Evolutionary conservation across 257 asterid genomes (phyloP).

Genomic region (Primulina eburnea): DNA sequence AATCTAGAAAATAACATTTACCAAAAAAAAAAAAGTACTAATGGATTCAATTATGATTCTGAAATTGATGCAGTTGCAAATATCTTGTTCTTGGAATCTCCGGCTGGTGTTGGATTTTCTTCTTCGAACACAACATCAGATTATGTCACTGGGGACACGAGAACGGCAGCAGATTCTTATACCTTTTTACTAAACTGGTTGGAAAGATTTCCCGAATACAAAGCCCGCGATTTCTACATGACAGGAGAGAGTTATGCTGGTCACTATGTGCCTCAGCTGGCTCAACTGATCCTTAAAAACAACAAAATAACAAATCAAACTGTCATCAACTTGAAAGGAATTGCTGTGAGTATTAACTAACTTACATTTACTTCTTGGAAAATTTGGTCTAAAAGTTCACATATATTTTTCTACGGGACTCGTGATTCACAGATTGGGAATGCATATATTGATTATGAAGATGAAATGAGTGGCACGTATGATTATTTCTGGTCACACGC

Average conservation of each 20-base stretch:
- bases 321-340: constrained; percentile 31
- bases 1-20: too few species aligned
- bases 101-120: constrained; percentile 36
- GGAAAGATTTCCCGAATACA: constrained; percentile 28
- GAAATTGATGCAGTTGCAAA: constrained; percentile 31
- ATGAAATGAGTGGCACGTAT: constrained; percentile 8
- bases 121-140: constrained; percentile 35
- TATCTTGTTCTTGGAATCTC: constrained; percentile 35
- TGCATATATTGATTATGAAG: constrained; percentile 32
- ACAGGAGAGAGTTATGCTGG: constrained; percentile 45
- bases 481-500: constrained; percentile 36
- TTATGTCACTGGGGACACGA: constrained; percentile 27
- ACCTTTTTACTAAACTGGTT: constrained; percentile 25
- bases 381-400: background rate
- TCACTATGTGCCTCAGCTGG: constrained; percentile 42
- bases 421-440: constrained; percentile 35
- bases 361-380: background rate
- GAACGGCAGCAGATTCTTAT: constrained; percentile 33
- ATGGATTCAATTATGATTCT: background rate
- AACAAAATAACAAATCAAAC: constrained; percentile 31
- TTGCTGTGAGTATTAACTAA: constrained; percentile 29
- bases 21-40: background rate
- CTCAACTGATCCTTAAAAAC: constrained; percentile 32
- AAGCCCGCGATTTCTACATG: constrained; percentile 31
- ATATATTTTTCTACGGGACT: background rate